Evolutionary conservation across 805 yeast genomes (phyloP), one percentile per base, ranked within the genome.

Genomic region (Metschnikowia borealis): DNA sequence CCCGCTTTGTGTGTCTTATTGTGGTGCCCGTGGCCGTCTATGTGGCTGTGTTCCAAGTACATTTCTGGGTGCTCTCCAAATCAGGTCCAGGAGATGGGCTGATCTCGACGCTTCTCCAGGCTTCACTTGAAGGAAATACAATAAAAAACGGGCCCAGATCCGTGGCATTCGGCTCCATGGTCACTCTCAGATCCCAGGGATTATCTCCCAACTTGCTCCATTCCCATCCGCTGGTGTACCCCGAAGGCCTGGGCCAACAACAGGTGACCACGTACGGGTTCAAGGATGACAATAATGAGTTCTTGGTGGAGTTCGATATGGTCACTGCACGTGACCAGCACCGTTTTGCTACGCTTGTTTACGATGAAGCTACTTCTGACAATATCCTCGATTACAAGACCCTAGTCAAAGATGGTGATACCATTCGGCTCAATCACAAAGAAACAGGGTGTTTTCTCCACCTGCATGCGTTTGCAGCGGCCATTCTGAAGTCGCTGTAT

Each of bases 41-140:
- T 62, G 63, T 87, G 62, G 60, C 78, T 32, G 81, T 85, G 61
- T 94, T 94, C 78, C 86, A 84, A 63, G 71, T 87, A 38, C 99
- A 94, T 66, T 94, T 94, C 60, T 61, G 77, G 17, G 71, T 90
- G 36, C 78, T 94, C 50, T 81, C 79, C 61, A 83, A 83, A 60
- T 80, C 95, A 1, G 99, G 99, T 17, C 83, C 96, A 0, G 99
- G 98, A 38, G 96, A 92, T 66, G 87, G 95, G 2, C 84, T 94
- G 47, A 88, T 94, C 72, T 84, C 94, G 15, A 84, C 97, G 0
- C 75, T 92, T 47, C 84, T 94, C 69, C 99, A 94, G 68, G 91
- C 92, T 8, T 88, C 92, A 52, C 73, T 94, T 55, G 78, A 78
- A 46, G 88, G 86, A 10, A 81, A 84, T 44, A 78, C 82, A 15